A percentile compares a stretch with the other conserved stretches of the same genome.
These are phyloP conservation scores for Rauvolfia tetraphylla DNA, from an alignment of 257 asterid genomes.

Conservation along the genomic window DNA sequence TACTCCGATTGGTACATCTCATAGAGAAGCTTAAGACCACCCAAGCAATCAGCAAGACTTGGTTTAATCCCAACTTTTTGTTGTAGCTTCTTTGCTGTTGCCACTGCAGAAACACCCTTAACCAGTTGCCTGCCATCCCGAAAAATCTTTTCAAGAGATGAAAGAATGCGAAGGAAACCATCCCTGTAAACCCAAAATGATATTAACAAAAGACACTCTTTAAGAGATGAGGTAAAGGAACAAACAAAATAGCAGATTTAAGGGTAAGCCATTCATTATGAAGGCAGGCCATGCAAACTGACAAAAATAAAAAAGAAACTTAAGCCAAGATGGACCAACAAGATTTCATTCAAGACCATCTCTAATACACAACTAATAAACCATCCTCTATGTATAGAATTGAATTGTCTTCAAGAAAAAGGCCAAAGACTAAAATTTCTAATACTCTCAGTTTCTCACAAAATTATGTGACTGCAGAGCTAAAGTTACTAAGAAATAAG, in stretches of 20 bases:
- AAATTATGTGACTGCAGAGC: not conserved
- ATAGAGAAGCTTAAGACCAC: slow-evolving; percentile 60
- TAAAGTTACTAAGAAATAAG: not conserved
- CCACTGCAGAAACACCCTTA: slow-evolving; percentile 40
- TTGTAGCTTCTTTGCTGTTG: slow-evolving; percentile 51
- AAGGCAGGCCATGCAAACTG: not conserved
- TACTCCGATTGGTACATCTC: slow-evolving; percentile 89
- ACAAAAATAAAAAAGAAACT: not conserved
- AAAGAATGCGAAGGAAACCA: slow-evolving; percentile 45
- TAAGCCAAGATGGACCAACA: not conserved
- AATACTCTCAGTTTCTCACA: not conserved
- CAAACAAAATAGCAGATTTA: not conserved
- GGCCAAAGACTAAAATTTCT: not conserved
- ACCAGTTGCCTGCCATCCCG: slow-evolving; percentile 60
- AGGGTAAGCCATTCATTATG: too few relatives aligned
- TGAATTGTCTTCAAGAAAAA: not conserved
- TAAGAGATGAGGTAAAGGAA: not conserved
- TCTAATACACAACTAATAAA: not conserved
- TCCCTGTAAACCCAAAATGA: slow-evolving; percentile 36
- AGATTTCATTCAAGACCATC: not conserved
- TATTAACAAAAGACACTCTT: not conserved
- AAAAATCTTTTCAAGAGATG: slow-evolving; percentile 53
- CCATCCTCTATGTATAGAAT: not conserved
- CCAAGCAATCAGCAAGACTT: slow-evolving; percentile 59
- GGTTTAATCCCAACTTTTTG: slow-evolving; percentile 68